Evolutionary conservation across 441 rosid genomes (phyloP), one percentile per base, ranked within the genome.

Genomic region (Erodium texanum): DNA sequence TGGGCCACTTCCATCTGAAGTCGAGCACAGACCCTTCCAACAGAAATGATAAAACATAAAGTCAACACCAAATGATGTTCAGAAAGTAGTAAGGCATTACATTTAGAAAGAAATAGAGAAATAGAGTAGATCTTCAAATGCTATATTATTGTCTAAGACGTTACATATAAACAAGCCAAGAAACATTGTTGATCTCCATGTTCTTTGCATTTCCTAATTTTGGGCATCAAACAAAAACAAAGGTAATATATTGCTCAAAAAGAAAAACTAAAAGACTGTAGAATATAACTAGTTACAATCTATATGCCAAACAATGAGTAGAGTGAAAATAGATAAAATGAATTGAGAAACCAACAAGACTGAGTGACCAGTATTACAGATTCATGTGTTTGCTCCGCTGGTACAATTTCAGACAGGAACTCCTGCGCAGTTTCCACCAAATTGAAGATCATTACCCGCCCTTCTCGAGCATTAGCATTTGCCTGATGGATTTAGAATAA

Each of bases 361-460:
- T 32, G 72, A 62, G 71, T 24, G 36, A 52, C 56, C 67, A 69
- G 75, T 75, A 92, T 82, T 85, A 94, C 96, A 81, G 87, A 62
- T 73, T 85, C 82, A 32, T 78, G 78, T 27, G 82, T 61, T 74
- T 68, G 84, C 66, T 67, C 76, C 10, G 72, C 70, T 20, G 97
- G 95, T 69, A 84, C 86, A 45, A 91, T 79, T 82, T 86, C 97
- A 62, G 97, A 89, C 59, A 94, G 81, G 80, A 94, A 94, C 78
- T 94, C 99, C 82, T 94, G 99, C 70, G 97, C 97, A 76, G 96
- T 97, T 81, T 91, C 99, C 74, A 94, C 99, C 78, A 94, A 80
- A 83, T 91, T 94, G 78, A 76, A 91, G 81, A 94, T 89, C 99
- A 94, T 94, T 27, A 94, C 99, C 59, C 97, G 86, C 65, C 96